A percentile compares a stretch with the other conserved stretches of the same genome.
phyloP scores from a whole-genome alignment of 768 basidiomycete species.

The Mycena epipterygia region DNA sequence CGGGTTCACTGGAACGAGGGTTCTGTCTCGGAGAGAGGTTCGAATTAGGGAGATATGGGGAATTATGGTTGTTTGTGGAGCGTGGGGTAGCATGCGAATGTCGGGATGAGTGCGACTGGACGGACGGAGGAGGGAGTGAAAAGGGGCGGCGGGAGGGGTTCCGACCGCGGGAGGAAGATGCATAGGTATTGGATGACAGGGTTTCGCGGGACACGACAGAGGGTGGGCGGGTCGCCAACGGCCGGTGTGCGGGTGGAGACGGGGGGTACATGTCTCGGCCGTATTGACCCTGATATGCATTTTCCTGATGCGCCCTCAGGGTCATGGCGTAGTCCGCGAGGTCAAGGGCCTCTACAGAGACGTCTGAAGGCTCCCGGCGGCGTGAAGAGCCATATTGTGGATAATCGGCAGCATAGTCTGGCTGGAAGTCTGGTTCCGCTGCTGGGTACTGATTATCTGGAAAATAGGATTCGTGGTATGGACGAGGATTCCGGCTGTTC shows the following conservation, averaged over 20 bases:
- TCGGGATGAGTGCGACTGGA: conserved; percentile 42
- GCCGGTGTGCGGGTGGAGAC: conserved; percentile 31
- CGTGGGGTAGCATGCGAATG: conserved; percentile 35
- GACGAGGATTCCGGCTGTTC: conserved; percentile 29
- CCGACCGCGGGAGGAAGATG: conserved; percentile 40
- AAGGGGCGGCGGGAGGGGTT: conserved; percentile 56
- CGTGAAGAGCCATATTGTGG: conserved; percentile 34
- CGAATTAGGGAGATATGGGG: conserved; percentile 34
- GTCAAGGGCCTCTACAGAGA: conserved; percentile 79
- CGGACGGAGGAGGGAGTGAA: conserved; percentile 61
- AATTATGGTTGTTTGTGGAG: conserved; percentile 37
- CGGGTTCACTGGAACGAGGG: conserved; percentile 48
- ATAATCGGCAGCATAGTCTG: conserved; percentile 31
- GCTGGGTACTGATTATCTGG: conserved; percentile 37
- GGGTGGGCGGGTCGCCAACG: conserved; percentile 43
- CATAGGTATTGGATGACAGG: conserved; percentile 53
- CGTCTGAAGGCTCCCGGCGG: conserved; percentile 69
- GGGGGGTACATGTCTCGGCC: conserved; percentile 49
- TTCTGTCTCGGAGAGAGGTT: conserved; percentile 39
- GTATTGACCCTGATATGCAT: conserved; percentile 34
- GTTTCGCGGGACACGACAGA: conserved; percentile 62
- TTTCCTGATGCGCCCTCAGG: conserved; percentile 53
- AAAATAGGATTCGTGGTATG: conserved; percentile 37
- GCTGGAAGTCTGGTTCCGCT: conserved; percentile 36
- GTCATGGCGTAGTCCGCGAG: conserved; percentile 77